A percentile compares a stretch with the other conserved stretches of the same genome.
Conservation (phyloP, 306 rosid genomes). For the Pterocarpus macrocarpus region DNA sequence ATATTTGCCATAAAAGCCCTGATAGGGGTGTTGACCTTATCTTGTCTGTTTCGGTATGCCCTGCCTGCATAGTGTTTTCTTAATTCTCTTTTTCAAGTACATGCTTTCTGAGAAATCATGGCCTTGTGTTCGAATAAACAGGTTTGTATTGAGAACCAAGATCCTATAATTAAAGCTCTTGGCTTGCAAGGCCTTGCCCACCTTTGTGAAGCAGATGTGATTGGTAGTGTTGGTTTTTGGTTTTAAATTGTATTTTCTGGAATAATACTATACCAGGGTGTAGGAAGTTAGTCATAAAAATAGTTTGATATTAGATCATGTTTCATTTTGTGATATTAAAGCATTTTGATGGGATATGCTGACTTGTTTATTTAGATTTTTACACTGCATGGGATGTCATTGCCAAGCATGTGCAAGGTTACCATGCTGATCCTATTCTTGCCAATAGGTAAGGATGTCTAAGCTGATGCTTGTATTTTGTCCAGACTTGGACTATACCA, state of each 20-base stretch:
- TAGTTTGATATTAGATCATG: background rate
- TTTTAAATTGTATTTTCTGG: constrained; percentile 5
- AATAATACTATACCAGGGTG: background rate
- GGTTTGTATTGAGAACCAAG: constrained; percentile 89
- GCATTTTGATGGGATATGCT: constrained; percentile 45
- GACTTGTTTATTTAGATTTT: constrained; percentile 68
- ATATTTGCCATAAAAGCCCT: constrained; percentile 88
- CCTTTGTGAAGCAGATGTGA: constrained; percentile 93
- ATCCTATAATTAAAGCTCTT: constrained; percentile 79
- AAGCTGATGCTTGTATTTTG: constrained; percentile 39
- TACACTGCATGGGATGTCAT: constrained; percentile 98
- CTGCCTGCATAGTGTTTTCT: constrained; percentile 27
- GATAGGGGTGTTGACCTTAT: constrained; percentile 97
- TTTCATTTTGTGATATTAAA: constrained; percentile 33
- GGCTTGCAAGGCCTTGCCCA: constrained; percentile 95
- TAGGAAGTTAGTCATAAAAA: constrained; percentile 27
- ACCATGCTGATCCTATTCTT: constrained; percentile 63
- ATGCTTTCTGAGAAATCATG: constrained; percentile 45
- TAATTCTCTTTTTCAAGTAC: constrained; percentile 44
- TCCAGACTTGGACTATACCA: constrained; percentile 40
- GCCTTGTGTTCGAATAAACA: constrained; percentile 53
- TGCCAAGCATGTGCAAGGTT: constrained; percentile 69
- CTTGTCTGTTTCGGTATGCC: constrained; percentile 91
- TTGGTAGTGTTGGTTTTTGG: constrained; percentile 65
- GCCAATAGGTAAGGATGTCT: constrained; percentile 71